Evolutionary conservation across 2,329 filamentous ascomycete genomes (phyloP), one percentile per base, ranked within the genome.

Genomic region (Fusarium phyllophilum): DNA sequence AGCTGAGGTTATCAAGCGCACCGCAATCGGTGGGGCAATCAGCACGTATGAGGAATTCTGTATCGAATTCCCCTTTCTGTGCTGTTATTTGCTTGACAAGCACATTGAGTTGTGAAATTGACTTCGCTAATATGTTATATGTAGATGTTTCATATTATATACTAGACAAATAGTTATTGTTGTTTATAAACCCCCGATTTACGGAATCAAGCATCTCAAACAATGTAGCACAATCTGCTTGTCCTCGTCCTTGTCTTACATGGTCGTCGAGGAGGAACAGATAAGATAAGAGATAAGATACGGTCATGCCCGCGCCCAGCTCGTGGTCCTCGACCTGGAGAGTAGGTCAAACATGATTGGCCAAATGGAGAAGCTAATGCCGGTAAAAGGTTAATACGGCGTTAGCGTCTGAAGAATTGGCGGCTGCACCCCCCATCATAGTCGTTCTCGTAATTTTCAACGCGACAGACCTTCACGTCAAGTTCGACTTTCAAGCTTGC

Each of bases 401-500:
- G 79, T 82, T 85, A 85, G 84, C 83, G 83, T 70, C 65, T 72
- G 78, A 82, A 80, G 82, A 80, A 81, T 85, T 84, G 83, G 83
- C 75, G 80, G 78, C 81, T 54, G 74, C 73, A 79, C 67, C 73
- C 80, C 83, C 84, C 83, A 81, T 83, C 78, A 79, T 81, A 78
- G 75, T 76, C 68, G 75, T 76, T 79, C 78, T 79, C 75, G 75
- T 79, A 81, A 82, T 82, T 84, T 85, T 84, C 82, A 80, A 81
- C 81, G 81, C 79, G 78, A 79, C 65, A 59, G 63, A 72, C 52
- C 65, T 76, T 76, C 72, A 78, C 68, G 72, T 78, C 69, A 54
- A 75, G 58, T 45, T 49, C 63, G 59, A 66, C 66, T 57, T 45
- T 51, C 45, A 60, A 66, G 69, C 71, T 63, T 48, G 46, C 57